These are phyloP conservation scores for Microcera coccophila DNA, from an alignment of 2,329 filamentous ascomycete species.

Conservation along the genomic window DNA sequence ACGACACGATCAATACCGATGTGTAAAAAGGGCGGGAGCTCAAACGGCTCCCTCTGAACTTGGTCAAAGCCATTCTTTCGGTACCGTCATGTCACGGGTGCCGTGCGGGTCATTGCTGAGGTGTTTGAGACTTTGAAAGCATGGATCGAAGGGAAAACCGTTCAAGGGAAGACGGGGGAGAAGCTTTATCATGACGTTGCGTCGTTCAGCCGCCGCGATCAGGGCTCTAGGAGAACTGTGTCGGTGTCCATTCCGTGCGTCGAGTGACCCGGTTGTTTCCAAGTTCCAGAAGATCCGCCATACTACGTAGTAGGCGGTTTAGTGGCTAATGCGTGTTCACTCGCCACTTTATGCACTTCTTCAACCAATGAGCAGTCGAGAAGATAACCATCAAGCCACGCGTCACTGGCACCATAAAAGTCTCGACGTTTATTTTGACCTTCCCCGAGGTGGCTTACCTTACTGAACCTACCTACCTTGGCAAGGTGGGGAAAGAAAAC, in stretches of 20 bases:
- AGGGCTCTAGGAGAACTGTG: no score
- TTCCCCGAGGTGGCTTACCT: no score
- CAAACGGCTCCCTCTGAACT: slow-evolving; percentile 34
- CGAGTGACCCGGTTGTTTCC: no score
- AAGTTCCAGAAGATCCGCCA: no score
- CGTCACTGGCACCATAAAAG: no score
- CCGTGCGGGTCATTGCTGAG: background rate
- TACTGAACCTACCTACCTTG: no score
- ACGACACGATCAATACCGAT: slow-evolving; percentile 43
- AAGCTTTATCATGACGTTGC: background rate
- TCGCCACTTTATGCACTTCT: no score
- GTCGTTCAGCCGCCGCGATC: background rate
- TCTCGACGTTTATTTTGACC: background rate
- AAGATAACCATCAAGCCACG: no score
- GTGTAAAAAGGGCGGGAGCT: slow-evolving; percentile 48
- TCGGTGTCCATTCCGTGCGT: background rate
- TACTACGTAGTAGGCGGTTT: no score
- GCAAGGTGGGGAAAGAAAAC: no score
- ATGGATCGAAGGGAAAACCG: background rate
- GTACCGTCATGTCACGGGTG: slow-evolving; percentile 21
- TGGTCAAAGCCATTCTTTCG: slow-evolving; percentile 15
- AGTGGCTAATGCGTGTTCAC: no score
- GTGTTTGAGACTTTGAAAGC: background rate
- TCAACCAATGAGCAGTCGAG: no score
- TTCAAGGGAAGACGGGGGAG: background rate